These are phyloP conservation scores for Trichocomaceae sp. DNA, from an alignment of 2,329 filamentous ascomycete genomes.

Conservation along the genomic window DNA sequence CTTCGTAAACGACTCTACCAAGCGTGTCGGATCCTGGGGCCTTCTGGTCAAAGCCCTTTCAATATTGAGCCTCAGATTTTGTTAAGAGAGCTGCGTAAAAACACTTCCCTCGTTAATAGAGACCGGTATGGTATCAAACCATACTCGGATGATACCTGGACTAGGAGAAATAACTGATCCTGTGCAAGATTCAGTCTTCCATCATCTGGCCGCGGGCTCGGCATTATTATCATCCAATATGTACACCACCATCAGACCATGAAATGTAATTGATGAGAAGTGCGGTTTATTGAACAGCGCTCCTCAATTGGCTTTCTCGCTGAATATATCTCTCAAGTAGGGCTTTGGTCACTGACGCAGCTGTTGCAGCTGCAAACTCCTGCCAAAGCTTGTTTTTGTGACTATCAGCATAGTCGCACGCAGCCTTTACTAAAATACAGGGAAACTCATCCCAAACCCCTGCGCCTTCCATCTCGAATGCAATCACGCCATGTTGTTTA, in stretches of 20 bases:
- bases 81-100: not conserved
- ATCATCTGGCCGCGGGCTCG: not conserved
- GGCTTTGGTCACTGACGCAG: slow-evolving; percentile 14
- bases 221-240: not conserved
- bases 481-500: slow-evolving; percentile 13
- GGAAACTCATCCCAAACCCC: slow-evolving; percentile 16
- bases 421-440: slow-evolving; percentile 15
- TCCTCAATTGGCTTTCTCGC: not conserved
- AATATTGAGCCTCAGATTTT: not conserved
- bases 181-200: not conserved
- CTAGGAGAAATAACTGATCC: not conserved
- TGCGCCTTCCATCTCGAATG: slow-evolving; percentile 20
- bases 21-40: not conserved
- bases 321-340: slow-evolving; percentile 11
- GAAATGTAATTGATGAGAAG: slow-evolving; percentile 2
- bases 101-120: slow-evolving; percentile 5
- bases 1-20: slow-evolving; percentile 3
- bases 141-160: not conserved
- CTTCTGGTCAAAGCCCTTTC: not conserved
- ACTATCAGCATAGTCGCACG: slow-evolving; percentile 19
- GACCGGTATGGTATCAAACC: not conserved
- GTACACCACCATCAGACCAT: not conserved
- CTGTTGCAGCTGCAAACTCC: slow-evolving; percentile 6
- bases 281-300: not conserved
- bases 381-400: slow-evolving; percentile 8